Conservation (phyloP, 2,329 filamentous ascomycete species). For the Penicillium psychrosexuale region DNA sequence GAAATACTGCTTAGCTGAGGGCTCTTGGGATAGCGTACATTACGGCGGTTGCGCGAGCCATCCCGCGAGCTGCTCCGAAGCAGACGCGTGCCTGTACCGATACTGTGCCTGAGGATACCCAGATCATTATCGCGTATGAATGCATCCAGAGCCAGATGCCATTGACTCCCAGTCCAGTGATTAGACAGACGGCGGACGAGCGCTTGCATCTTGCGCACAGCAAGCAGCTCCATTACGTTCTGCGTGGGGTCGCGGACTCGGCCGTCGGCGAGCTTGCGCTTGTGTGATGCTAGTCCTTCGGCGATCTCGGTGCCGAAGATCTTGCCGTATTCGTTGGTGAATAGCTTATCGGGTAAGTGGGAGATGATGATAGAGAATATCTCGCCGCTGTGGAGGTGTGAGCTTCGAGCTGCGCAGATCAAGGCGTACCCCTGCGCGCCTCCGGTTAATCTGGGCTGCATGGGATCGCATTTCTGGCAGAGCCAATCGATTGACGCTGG, state of each 20-base stretch:
- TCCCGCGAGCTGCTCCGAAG: neutral
- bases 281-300: neutral
- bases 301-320: slow-evolving; percentile 2
- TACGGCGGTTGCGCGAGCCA: neutral
- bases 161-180: neutral
- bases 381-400: neutral
- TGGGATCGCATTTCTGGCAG: neutral
- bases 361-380: slow-evolving; percentile 1
- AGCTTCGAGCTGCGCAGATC: slow-evolving; percentile 1
- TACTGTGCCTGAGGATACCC: neutral
- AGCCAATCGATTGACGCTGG: slow-evolving; percentile 1
- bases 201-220: slow-evolving; percentile 3
- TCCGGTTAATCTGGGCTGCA: neutral
- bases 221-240: neutral
- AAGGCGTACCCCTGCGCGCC: neutral
- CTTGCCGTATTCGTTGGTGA: slow-evolving; percentile 1
- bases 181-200: neutral
- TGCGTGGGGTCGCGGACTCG: neutral
- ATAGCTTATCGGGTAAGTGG: neutral
- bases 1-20: neutral
- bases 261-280: neutral
- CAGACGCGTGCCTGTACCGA: neutral
- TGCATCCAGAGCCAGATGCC: neutral
- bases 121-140: neutral
- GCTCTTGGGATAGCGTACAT: neutral